Base-by-base conservation (phyloP, 495 filamentous ascomycete species). In the Penicillium pancosmium region DNA sequence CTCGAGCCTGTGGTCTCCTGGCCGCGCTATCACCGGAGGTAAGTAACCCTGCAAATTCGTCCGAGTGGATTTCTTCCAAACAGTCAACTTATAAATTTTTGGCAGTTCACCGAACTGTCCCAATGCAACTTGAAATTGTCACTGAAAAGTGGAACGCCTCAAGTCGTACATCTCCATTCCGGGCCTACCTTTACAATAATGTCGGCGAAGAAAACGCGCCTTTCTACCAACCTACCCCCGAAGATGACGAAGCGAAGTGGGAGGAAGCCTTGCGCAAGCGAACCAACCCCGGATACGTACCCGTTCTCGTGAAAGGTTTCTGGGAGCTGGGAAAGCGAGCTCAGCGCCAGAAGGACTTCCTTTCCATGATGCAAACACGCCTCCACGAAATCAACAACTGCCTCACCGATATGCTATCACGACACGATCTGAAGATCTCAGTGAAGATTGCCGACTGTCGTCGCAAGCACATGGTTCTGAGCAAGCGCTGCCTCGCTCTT, bases 111-210 rank as follows among this genome's bases (percentile, higher is more conserved):
- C 93, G 92, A 64, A 85, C 90, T 21, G 86, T 97, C 13, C 84
- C 86, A 15, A 91, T 95, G 60, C 93, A 98, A 74, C 91, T 97
- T 51, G 73, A 84, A 52, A 80, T 87, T 19, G 81, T 97, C 57
- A 79, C 83, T 43, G 80, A 88, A 35, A 96, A 97, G 80, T 99
- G 94, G 94, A 82, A 92, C 61, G 84, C 90, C 2, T 70, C 76
- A 8, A 84, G 79, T 65, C 84, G 82, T 11, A 80, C 84, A 59
- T 96, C 91, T 57, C 86, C 83, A 5, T 95, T 99, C 77, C 88
- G 91, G 66, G 79, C 88, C 54, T 98, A 98, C 70, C 89, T 97
- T 70, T 98, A 98, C 78, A 98, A 98, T 74, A 82, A 88, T 61
- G 91, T 97, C 54, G 85, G 86, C 16, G 86, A 92, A 62, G 85